phyloP scores from a whole-genome alignment of 441 rosid species.

The Dalechampia spathulata region DNA sequence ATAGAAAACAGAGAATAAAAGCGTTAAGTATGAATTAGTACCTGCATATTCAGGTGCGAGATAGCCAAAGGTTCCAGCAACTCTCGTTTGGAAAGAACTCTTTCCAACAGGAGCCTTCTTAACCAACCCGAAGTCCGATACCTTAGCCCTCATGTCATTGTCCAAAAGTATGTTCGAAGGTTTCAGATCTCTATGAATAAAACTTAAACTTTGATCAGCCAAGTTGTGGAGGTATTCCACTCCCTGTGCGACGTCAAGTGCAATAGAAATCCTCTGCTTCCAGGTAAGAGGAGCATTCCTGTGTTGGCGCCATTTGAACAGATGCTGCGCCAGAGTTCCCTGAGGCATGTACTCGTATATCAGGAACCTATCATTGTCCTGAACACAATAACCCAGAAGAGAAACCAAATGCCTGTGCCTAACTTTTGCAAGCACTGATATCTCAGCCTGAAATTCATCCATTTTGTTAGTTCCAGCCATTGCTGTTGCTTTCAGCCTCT shows the following conservation, averaged over 20 bases:
- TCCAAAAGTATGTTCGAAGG: conserved; percentile 87
- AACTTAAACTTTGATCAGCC: conserved; percentile 88
- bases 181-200: conserved; percentile 86
- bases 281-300: conserved; percentile 54
- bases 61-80: conserved; percentile 94
- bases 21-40: conserved; percentile 28
- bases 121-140: conserved; percentile 89
- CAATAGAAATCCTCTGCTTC: conserved; percentile 76
- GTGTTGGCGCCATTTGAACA: conserved; percentile 49
- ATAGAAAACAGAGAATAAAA: neutral
- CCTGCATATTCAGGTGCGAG: conserved; percentile 94
- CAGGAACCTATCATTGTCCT: conserved; percentile 74
- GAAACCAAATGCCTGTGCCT: conserved; percentile 91
- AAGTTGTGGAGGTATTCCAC: conserved; percentile 85
- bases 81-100: conserved; percentile 68
- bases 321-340: conserved; percentile 70
- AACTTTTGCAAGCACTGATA: conserved; percentile 76
- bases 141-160: conserved; percentile 94
- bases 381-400: conserved; percentile 72
- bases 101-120: conserved; percentile 77
- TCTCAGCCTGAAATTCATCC: conserved; percentile 83
- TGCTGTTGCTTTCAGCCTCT: conserved; percentile 69
- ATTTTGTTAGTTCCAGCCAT: conserved; percentile 62
- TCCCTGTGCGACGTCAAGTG: conserved; percentile 82
- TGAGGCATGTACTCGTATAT: conserved; percentile 93